Base-by-base conservation (phyloP, 179 eudicot genomes). In the Sideroxylon spinosum region DNA sequence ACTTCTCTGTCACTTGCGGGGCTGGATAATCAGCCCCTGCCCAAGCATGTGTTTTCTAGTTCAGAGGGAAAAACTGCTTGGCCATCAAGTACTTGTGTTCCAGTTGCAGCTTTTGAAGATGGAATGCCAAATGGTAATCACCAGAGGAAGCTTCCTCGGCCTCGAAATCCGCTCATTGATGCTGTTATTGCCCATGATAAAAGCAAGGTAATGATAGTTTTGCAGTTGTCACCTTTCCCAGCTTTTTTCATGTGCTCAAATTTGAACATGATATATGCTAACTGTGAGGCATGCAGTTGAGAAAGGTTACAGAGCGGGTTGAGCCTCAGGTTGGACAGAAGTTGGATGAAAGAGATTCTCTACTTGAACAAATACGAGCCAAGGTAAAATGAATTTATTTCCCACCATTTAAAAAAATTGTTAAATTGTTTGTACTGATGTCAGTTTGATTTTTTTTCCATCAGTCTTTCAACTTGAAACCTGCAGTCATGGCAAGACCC, bases 401-500 rank as follows among this genome's bases (percentile, higher is more conserved):
- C 19, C 55, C 4, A 57, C 23, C 17, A 49, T 53, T 10, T 23
- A 20, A 19, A 28, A 4, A 6, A 16, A 19, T 72, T 25, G 29
- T 49, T 23, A 50, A 70, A 61, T 62, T 70, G 17, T 78, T 64
- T 48, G 12, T 82, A 74, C 80, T 86, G 65, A 74, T 55, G 69
- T 68, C 25, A 63, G 6, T 25, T 44, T 26, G n/a, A 52, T 28
- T 19, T 81, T 78, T 73, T 76, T 72, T 77, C 10, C 66, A n/a
- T 37, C 92, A 95, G 98, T 86, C 97, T 20, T 89, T 95, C 89
- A 92, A 82, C 81, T 84, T 95, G 90, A 96, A 85, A 84, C 99
- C 94, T 66, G 90, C 99, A 23, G 83, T 80, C 32, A 81, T 79
- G 61, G 74, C 87, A 53, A 89, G 98, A 80, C 97, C 99, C 22